Base-by-base conservation (phyloP, 495 filamentous ascomycete genomes). In the Hyaloscypha bicolor region DNA sequence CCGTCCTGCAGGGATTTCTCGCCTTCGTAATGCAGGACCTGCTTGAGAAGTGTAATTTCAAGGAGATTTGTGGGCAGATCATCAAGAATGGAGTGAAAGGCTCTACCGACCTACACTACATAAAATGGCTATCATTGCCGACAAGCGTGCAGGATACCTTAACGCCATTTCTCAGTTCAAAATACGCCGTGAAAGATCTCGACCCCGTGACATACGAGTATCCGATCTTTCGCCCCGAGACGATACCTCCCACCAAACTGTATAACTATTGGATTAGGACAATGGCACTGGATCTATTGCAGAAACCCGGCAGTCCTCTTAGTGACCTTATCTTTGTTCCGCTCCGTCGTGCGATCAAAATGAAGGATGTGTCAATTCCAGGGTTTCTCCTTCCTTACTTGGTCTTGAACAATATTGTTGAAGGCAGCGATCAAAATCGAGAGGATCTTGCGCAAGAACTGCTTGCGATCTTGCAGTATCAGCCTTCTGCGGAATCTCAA, bases 11-110 rank as follows among this genome's bases (percentile, higher is more conserved):
- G 74, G 92, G 93, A 1, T 97, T 96, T 74, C 81, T 99, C 19
- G 92, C 93, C 16, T 98, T 88, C 74, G 91, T 89, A 3, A 97
- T 98, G 89, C 95, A 99, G 76, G 90, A 95, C 71, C 82, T 99
- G 9, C 84, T 98, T 9, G 89, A 87, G 62, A 86, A 88, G 66
- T 89, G 89, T 72, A 86, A 88, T 32, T 85, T 97, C 65, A 87
- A 86, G 45, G 76, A 79, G n/a, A 84, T 88, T 6, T 84, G 77
- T 25, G 60, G 69, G 55, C 69, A 83, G 85, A 63, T 60, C 29
- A 52, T 65, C 8, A 55, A n/a, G 12, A 59, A 65, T 8, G 68
- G 66, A n/a, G 57, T 39, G 14, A 55, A 59, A 30, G 32, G 53
- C 21, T 33, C 22, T 11, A 59, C 60, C 16, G 29, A 55, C 11